Percentiles rank a stretch among this genome's conserved stretches.
Evolutionary conservation across 1,284 basidiomycete genomes (phyloP).

Genomic region (Malassezia brasiliensis): DNA sequence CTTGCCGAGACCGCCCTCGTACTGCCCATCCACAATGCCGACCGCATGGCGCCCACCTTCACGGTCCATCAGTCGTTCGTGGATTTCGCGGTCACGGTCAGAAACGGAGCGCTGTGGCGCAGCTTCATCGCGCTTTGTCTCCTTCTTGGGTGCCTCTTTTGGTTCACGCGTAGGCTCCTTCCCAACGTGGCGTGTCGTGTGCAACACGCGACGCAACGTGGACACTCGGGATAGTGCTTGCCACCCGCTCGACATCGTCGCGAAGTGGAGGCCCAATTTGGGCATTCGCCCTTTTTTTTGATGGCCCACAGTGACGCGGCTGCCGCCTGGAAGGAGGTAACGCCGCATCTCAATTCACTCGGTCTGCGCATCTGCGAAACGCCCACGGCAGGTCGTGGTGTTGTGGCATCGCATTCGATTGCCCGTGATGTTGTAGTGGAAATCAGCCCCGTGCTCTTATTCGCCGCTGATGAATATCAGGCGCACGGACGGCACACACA

Average conservation of each 20-base stretch:
- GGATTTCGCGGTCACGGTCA: constrained; percentile 23
- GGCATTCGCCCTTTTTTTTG: neutral
- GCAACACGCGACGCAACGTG: neutral
- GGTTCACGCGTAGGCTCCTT: neutral
- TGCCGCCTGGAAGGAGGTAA: neutral
- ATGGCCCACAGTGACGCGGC: neutral
- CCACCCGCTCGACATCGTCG: neutral
- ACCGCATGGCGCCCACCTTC: constrained; percentile 24
- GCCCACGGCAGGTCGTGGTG: constrained; percentile 20
- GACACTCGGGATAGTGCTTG: no score
- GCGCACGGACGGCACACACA: constrained; percentile 54
- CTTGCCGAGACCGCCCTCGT: constrained; percentile 25
- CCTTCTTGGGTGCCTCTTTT: neutral
- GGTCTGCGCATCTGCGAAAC: constrained; percentile 22
- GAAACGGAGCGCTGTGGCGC: constrained; percentile 12
- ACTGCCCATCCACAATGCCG: constrained; percentile 23
- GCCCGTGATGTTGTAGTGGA: constrained; percentile 61
- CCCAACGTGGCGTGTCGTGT: neutral
- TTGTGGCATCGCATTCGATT: constrained; percentile 25
- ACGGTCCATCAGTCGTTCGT: constrained; percentile 23
- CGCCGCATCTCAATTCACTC: constrained; percentile 30
- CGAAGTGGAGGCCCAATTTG: neutral
- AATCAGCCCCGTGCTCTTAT: constrained; percentile 73
- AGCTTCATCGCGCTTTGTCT: neutral
- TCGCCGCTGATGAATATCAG: constrained; percentile 55